A percentile compares a stretch with the other conserved stretches of the same genome.
These are phyloP conservation scores for Daldinia sp. DNA, from an alignment of 2,329 filamentous ascomycete genomes.

Conservation along the genomic window DNA sequence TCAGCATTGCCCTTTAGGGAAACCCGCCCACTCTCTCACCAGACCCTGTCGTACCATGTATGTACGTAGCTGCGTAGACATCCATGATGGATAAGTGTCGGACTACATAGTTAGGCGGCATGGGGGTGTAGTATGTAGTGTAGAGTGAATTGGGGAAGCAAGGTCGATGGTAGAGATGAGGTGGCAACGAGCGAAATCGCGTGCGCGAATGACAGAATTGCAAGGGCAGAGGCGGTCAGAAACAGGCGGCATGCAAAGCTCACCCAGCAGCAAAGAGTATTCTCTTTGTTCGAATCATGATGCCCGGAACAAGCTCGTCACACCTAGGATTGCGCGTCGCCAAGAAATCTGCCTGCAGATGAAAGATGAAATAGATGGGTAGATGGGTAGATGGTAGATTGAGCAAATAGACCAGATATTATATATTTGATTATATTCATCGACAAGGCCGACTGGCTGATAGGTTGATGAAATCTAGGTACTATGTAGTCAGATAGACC, in stretches of 20 bases:
- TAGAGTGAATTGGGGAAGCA: slow-evolving; percentile 10
- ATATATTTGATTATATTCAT: slow-evolving; percentile 11
- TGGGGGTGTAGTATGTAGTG: neutral
- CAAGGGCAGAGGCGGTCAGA: slow-evolving; percentile 48
- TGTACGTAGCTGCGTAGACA: neutral
- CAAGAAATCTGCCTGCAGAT: slow-evolving; percentile 48
- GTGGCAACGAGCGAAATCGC: slow-evolving; percentile 42
- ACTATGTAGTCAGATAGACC: neutral
- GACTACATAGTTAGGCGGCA: neutral
- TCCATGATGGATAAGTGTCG: slow-evolving; percentile 5
- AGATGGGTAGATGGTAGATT: neutral
- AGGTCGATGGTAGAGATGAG: slow-evolving; percentile 30
- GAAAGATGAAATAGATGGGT: slow-evolving; percentile 26
- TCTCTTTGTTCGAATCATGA: slow-evolving; percentile 48
- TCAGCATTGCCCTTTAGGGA: slow-evolving; percentile 33
- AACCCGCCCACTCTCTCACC: slow-evolving; percentile 27
- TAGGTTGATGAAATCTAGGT: slow-evolving; percentile 3
- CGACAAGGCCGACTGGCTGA: slow-evolving; percentile 26
- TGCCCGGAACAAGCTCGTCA: slow-evolving; percentile 45
- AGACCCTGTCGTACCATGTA: neutral
- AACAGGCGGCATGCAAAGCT: slow-evolving; percentile 41
- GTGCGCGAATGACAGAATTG: slow-evolving; percentile 42
- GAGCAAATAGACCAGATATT: slow-evolving; percentile 25
- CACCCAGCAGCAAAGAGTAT: slow-evolving; percentile 45
- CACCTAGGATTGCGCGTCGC: slow-evolving; percentile 53